Base-by-base conservation (phyloP, 73 alveolate species). In the Stentor coeruleus region DNA sequence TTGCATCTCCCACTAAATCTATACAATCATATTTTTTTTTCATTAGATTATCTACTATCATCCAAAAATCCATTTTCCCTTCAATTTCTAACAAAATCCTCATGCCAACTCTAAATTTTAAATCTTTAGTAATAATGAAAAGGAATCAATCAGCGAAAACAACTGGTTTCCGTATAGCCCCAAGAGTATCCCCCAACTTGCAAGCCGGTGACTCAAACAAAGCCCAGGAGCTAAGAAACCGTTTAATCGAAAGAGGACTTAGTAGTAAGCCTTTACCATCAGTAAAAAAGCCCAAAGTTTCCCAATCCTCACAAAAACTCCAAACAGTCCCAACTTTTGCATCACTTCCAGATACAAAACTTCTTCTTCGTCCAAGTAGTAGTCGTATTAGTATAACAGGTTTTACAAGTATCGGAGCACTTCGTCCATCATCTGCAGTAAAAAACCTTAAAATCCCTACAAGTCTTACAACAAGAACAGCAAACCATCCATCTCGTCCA, bases 201-300 rank as follows among this genome's bases (percentile, higher is more conserved):
- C 28, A 20, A 6, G 20, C 20, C 6, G 82, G 82, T 35, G 87
- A 81, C 60, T 60, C 35, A 4, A 72, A 83, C 3, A 81, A 74
- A 3, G 30, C 59, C 11, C 3, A 84, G 30, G 38, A 35, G 55
- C 79, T 66, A 11, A 66, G 33, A 31, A 20, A 20, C 37, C 79
- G 79, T 20, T 31, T 66, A 20, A 20, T 20, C 37, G 37, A 66
- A 31, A 20, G 79, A 66, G 79, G 79, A 14, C 37, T 66, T 14
- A 33, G 79, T 40, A 20, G 20, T 14, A 20, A 20, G 15, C 37
- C 79, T 66, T 31, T 66, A 11, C 79, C 79, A 1, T 66, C 79
- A 66, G 79, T 66, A 20, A 20, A 20, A 1, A 66, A 66, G 41
- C 79, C 79, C n/a, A 66, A 33, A 66, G 79, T 66, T 20, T 26